Percentiles rank a stretch among this genome's conserved stretches.
Evolutionary conservation across 1,284 basidiomycete species (phyloP).

Genomic region (Clitocybe nebularis): DNA sequence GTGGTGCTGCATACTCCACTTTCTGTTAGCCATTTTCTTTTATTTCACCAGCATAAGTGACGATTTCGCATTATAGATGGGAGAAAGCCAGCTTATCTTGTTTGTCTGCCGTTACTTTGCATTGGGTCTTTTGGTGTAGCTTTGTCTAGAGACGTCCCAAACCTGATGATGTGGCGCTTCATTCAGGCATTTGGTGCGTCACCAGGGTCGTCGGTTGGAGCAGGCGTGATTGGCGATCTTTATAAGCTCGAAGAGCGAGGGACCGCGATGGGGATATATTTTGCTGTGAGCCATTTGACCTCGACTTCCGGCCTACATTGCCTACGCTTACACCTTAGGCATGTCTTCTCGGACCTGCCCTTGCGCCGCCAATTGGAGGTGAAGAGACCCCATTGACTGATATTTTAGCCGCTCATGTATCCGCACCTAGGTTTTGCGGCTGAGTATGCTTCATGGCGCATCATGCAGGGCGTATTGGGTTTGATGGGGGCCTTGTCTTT

Average conservation of each 20-base stretch:
- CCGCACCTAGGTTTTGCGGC: conserved; percentile 35
- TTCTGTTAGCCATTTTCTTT: conserved; percentile 23
- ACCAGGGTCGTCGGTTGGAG: conserved; percentile 53
- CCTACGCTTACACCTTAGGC: too few relatives aligned
- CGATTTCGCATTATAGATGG: conserved; percentile 43
- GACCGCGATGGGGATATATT: conserved; percentile 60
- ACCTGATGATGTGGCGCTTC: conserved; percentile 58
- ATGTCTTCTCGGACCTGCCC: conserved; percentile 38
- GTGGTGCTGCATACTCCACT: conserved; percentile 30
- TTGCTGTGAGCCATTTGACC: conserved; percentile 47
- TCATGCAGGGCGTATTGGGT: conserved; percentile 55
- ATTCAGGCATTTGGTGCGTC: conserved; percentile 61
- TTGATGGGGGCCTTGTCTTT: conserved; percentile 41
- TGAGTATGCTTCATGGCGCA: conserved; percentile 65
- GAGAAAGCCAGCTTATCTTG: conserved; percentile 57
- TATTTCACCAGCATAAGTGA: not conserved
- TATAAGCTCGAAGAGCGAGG: conserved; percentile 60
- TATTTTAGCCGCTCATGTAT: too few relatives aligned
- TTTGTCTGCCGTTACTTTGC: conserved; percentile 56
- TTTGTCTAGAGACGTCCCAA: conserved; percentile 37
- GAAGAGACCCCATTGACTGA: too few relatives aligned
- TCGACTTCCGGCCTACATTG: too few relatives aligned
- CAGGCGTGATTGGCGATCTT: conserved; percentile 63
- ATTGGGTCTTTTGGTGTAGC: conserved; percentile 62
- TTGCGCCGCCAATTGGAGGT: conserved; percentile 45